These are phyloP conservation scores for Phytopythium litorale DNA, from an alignment of 352 stramenopile species.

Conservation along the genomic window DNA sequence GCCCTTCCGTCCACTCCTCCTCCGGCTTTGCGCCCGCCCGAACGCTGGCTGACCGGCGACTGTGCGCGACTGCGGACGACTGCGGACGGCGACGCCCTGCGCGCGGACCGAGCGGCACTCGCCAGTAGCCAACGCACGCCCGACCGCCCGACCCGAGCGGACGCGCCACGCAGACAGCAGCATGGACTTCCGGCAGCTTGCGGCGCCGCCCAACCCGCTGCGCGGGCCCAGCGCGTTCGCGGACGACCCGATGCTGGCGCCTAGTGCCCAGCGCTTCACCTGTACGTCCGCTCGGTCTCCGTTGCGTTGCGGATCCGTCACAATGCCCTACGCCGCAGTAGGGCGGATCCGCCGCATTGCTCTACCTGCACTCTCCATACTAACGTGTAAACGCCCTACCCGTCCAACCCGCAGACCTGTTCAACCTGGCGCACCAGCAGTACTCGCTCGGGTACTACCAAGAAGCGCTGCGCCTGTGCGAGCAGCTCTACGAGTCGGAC, in stretches of 20 bases:
- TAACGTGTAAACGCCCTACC: neutral
- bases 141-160: no score
- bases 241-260: constrained; percentile 30
- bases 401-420: constrained; percentile 39
- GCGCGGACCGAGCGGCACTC: neutral
- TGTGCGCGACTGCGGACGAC: neutral
- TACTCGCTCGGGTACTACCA: constrained; percentile 89
- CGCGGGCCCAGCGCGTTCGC: constrained; percentile 16
- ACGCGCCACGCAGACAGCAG: neutral
- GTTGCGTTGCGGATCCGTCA: neutral
- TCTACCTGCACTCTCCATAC: neutral
- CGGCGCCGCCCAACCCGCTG: constrained; percentile 14
- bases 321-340: neutral
- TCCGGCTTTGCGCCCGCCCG: neutral
- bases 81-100: neutral
- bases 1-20: neutral
- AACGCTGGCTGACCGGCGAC: neutral
- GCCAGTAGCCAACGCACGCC: constrained; percentile 2
- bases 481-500: constrained; percentile 88
- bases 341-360: no score
- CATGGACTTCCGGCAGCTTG: constrained; percentile 17
- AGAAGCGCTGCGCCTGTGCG: constrained; percentile 76
- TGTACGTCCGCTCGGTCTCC: constrained; percentile 34
- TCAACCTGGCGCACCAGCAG: constrained; percentile 77
- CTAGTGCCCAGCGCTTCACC: constrained; percentile 55